Evolutionary conservation across 2,329 filamentous ascomycete genomes (phyloP).

Genomic region (Tolypocladium cylindrosporum): DNA sequence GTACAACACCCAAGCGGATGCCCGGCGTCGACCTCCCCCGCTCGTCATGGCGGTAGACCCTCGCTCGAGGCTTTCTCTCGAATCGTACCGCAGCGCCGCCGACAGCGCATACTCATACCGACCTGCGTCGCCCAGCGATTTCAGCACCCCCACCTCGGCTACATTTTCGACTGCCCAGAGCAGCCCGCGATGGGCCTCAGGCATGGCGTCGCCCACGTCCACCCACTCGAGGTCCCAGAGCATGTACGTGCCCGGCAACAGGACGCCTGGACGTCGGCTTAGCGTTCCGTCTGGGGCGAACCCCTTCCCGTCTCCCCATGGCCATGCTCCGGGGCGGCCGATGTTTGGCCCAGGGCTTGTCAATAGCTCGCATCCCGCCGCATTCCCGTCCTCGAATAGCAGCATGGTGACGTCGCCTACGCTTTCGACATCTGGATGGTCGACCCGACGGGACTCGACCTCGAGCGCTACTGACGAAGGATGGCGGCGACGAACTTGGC

Average conservation of each 20-base stretch:
- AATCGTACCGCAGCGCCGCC: slow-evolving; percentile 56
- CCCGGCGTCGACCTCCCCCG: slow-evolving; percentile 66
- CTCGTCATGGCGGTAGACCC: slow-evolving; percentile 72
- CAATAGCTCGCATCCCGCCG: slow-evolving; percentile 43
- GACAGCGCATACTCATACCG: slow-evolving; percentile 55
- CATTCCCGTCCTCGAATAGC: slow-evolving; percentile 47
- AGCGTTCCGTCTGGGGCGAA: slow-evolving; percentile 71
- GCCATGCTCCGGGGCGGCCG: slow-evolving; percentile 43
- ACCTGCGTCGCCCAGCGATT: slow-evolving; percentile 60
- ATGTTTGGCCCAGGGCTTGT: slow-evolving; percentile 42
- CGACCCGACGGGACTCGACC: slow-evolving; percentile 52
- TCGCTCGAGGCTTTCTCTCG: slow-evolving; percentile 55
- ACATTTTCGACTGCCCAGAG: slow-evolving; percentile 69
- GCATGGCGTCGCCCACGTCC: slow-evolving; percentile 62
- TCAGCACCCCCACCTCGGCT: slow-evolving; percentile 74
- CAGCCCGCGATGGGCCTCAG: slow-evolving; percentile 65
- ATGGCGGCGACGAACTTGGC: slow-evolving; percentile 81
- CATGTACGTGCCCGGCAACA: slow-evolving; percentile 55
- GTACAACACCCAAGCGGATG: slow-evolving; percentile 55
- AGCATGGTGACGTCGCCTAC: slow-evolving; percentile 57
- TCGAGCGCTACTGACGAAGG: slow-evolving; percentile 59
- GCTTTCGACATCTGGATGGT: slow-evolving; percentile 50
- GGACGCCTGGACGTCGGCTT: slow-evolving; percentile 62
- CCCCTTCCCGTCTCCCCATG: slow-evolving; percentile 61
- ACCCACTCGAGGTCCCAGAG: slow-evolving; percentile 60